Evolutionary conservation across 2,329 filamentous ascomycete genomes (phyloP), one percentile per base, ranked within the genome.

Genomic region (Corinectria fuckeliana): DNA sequence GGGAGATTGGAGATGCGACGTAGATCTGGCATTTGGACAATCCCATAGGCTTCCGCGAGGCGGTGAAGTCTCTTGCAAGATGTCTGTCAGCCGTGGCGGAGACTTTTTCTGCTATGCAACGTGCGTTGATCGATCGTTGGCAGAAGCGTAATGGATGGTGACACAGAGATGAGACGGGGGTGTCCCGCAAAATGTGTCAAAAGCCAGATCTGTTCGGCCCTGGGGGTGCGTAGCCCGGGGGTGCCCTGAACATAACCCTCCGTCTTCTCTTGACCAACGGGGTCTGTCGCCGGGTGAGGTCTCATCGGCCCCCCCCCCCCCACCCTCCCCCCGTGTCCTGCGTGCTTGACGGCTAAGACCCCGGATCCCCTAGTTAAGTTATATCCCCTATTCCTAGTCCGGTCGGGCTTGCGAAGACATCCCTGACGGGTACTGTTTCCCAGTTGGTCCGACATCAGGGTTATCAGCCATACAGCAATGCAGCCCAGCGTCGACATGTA

Each of bases 321-420:
- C n/a, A n/a, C n/a, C n/a, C n/a, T n/a, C n/a, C n/a, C n/a, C 34
- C 49, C 61, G 63, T 60, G 64, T 58, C 62, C 59, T 62, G 59
- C 50, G 32, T 48, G 65, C 58, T 66, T 67, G 60, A 55, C 56
- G 51, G 58, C 52, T 48, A 61, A 67, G 67, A 55, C 65, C 58
- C 42, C 53, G 62, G 56, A 55, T 63, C 60, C 49, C 47, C 41
- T 54, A n/a, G n/a, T n/a, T n/a, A n/a, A n/a, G n/a, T n/a, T n/a
- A 60, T 50, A 61, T 50, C 49, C 53, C 56, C 65, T 66, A 73
- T 73, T 66, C 74, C 73, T 68, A 74, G 69, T 73, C 53, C 51
- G 74, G 74, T 62, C 65, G 69, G 60, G 61, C 71, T 76, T 76
- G 74, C 73, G 73, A 76, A 58, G 56, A 51, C 14, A 69, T 61